A percentile compares a stretch with the other conserved stretches of the same genome.
phyloP scores from a whole-genome alignment of 208 protist species.

The Trypanosoma brucei region DNA sequence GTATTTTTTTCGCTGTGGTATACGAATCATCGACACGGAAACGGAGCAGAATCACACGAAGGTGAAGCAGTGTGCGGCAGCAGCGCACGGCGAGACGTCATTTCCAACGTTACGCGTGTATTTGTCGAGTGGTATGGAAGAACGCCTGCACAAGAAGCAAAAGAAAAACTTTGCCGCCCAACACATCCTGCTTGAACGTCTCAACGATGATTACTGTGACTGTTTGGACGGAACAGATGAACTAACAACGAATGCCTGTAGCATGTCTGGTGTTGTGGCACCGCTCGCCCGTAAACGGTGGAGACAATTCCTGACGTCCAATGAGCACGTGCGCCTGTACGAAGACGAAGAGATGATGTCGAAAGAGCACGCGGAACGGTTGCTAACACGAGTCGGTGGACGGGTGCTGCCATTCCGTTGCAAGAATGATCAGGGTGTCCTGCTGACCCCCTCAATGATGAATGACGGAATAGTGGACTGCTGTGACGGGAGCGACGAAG shows the following conservation, averaged over 20 bases:
- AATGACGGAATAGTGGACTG: conserved; percentile 75
- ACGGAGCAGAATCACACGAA: conserved; percentile 32
- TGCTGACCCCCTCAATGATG: conserved; percentile 60
- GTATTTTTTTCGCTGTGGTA: conserved; percentile 61
- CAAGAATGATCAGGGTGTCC: conserved; percentile 23
- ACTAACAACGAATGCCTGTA: conserved; percentile 69
- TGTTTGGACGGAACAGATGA: conserved; percentile 78
- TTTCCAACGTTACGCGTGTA: conserved; percentile 48
- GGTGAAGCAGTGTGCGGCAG: conserved; percentile 24
- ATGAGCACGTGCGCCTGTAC: conserved; percentile 39
- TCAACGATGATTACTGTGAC: conserved; percentile 87
- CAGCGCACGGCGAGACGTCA: conserved; percentile 5
- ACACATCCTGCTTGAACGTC: conserved; percentile 36
- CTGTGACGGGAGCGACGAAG: conserved; percentile 65
- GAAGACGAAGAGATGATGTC: conserved; percentile 33
- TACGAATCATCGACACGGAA: conserved; percentile 50
- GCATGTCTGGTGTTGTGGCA: conserved; percentile 50
- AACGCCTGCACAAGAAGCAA: conserved; percentile 33
- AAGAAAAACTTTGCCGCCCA: conserved; percentile 43
- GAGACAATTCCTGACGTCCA: conserved; percentile 46
- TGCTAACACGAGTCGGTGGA: conserved; percentile 24
- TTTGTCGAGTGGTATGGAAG: conserved; percentile 38
- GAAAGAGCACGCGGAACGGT: conserved; percentile 1
- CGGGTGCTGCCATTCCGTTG: conserved; percentile 57
- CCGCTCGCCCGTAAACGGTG: conserved; percentile 36